Conservation (phyloP, 2,329 filamentous ascomycete species). For the Sarocladiaceae sp. region DNA sequence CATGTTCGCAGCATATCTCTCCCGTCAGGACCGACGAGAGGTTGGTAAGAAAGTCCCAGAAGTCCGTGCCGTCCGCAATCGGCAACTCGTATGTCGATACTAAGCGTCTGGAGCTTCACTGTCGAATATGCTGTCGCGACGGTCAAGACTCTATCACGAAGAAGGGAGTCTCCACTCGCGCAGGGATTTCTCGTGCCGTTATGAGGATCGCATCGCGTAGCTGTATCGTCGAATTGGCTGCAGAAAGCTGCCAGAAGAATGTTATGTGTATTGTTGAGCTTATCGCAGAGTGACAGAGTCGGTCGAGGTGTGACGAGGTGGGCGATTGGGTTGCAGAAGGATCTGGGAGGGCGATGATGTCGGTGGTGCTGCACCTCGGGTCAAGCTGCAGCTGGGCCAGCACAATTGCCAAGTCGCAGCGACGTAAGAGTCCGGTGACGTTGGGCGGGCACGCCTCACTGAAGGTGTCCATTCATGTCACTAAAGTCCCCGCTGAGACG, state of each 20-base stretch:
- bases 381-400: neutral
- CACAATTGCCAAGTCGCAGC: neutral
- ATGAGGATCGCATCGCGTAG: constrained; percentile 10
- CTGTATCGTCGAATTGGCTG: neutral
- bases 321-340: constrained; percentile 4
- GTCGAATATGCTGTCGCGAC: neutral
- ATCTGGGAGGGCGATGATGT: constrained; percentile 8
- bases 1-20: constrained; percentile 34
- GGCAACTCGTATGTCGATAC: neutral
- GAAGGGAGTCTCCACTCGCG: constrained; percentile 7
- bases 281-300: neutral
- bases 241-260: neutral
- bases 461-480: neutral
- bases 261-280: neutral
- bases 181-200: constrained; percentile 11
- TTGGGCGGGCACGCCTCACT: neutral
- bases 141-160: neutral
- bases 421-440: constrained; percentile 2
- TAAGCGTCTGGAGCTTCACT: neutral
- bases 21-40: constrained; percentile 11
- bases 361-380: neutral
- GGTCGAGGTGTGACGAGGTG: neutral
- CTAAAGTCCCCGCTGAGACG: no score
- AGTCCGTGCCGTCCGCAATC: no score
- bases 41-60: neutral